Evolutionary conservation across 2,329 filamentous ascomycete genomes (phyloP).

Genomic region (Elsinoe arachidis): DNA sequence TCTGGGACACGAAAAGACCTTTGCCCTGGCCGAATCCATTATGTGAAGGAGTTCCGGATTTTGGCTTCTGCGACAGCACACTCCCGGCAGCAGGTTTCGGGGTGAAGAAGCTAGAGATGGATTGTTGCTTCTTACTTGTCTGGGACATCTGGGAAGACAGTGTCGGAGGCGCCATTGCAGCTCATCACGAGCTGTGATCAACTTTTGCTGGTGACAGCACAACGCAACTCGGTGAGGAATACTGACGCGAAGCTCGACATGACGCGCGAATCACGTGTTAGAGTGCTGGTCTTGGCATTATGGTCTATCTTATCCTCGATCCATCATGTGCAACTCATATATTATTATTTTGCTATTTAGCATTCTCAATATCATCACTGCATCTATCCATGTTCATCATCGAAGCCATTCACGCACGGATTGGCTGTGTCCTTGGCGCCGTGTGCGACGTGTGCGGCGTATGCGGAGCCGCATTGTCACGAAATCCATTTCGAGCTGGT

Average conservation of each 20-base stretch:
- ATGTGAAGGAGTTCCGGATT: constrained; percentile 15
- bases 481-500: not conserved
- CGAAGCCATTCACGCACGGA: too few species aligned
- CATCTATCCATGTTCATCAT: too few species aligned
- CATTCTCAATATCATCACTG: too few species aligned
- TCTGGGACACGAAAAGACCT: constrained; percentile 18
- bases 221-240: not conserved
- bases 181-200: not conserved
- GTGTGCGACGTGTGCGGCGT: not conserved
- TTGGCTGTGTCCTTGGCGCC: not conserved
- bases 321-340: too few species aligned
- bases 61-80: constrained; percentile 11
- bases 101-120: constrained; percentile 52
- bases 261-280: constrained; percentile 5
- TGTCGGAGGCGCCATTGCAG: not conserved
- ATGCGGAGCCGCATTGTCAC: not conserved
- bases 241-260: not conserved
- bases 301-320: too few species aligned
- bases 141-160: constrained; percentile 19
- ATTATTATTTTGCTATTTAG: too few species aligned
- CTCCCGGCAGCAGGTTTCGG: constrained; percentile 22
- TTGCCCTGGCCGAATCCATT: constrained; percentile 17
- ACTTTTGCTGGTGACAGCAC: not conserved
- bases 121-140: constrained; percentile 61
- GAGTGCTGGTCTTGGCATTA: not conserved